Conservation (phyloP, 2,329 filamentous ascomycete genomes). For the Plenodomus biglobosus region DNA sequence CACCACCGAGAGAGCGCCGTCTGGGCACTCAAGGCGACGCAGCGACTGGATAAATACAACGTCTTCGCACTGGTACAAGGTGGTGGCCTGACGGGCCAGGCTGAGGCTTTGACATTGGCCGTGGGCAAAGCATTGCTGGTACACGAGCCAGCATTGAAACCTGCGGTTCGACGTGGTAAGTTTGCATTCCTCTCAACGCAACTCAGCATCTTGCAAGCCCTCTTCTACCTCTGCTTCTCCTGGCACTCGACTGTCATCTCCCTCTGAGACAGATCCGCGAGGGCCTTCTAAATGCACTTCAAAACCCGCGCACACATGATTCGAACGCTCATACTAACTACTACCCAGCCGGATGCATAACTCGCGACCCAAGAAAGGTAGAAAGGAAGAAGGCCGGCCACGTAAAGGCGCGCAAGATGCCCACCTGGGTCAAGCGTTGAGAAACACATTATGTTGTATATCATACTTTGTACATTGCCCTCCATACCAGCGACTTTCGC, state of each 20-base stretch:
- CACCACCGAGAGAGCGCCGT: slow-evolving; percentile 94
- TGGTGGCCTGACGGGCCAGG: slow-evolving; percentile 91
- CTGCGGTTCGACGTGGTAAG: slow-evolving; percentile 84
- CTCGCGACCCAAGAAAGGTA: slow-evolving; percentile 85
- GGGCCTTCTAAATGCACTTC: slow-evolving; percentile 7
- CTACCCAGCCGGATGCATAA: slow-evolving; percentile 79
- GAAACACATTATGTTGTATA: slow-evolving; percentile 27
- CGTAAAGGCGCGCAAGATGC: slow-evolving; percentile 96
- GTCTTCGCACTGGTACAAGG: slow-evolving; percentile 83
- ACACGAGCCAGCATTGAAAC: slow-evolving; percentile 91
- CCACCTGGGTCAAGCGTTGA: slow-evolving; percentile 90
- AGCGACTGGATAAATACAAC: slow-evolving; percentile 93
- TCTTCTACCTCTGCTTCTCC: slow-evolving; percentile 2
- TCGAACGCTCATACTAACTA: slow-evolving; percentile 47
- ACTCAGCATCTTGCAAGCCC: background rate
- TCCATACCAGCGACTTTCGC: background rate
- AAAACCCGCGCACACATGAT: slow-evolving; percentile 10
- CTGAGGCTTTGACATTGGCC: slow-evolving; percentile 88
- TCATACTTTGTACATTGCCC: slow-evolving; percentile 16
- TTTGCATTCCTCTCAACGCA: slow-evolving; percentile 26
- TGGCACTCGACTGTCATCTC: slow-evolving; percentile 1
- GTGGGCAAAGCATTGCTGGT: slow-evolving; percentile 84
- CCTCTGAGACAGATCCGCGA: slow-evolving; percentile 4
- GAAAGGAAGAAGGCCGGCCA: slow-evolving; percentile 98
- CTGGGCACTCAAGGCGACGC: slow-evolving; percentile 83